Base-by-base conservation (phyloP, 2,329 filamentous ascomycete genomes). In the Pseudocercospora fijiensis region DNA sequence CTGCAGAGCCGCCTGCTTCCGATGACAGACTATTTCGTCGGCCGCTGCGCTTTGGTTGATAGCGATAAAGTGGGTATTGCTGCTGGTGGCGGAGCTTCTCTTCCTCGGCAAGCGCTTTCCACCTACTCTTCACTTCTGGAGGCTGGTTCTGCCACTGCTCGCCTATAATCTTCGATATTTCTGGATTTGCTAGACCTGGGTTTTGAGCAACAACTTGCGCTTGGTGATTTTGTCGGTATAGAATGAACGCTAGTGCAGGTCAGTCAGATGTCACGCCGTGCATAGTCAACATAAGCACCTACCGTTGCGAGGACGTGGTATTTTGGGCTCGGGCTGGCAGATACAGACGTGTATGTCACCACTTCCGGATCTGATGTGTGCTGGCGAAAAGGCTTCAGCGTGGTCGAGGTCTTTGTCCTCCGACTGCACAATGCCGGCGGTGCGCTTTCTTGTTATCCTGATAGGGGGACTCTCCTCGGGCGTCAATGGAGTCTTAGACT, bases 161-260 rank as follows among this genome's bases (percentile, higher is more conserved):
- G 58, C 94, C 94, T 70, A 98, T 96, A 71, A 98, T 96, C 79
- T 97, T 97, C 69, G 94, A 97, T 71, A 98, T 96, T 58, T 97
- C 92, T 2, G 94, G 94, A 78, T 98, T 98, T 52, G 93, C 88
- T 68, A 97, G 86, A 51, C 92, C 90, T n/a, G 93, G 94, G 73
- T 97, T 86, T 70, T 91, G 85, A 60, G 88, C 84, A 41, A 93
- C 90, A 57, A 98, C 91, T 56, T 86, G 83, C 18, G 90, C 87
- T 78, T 98, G 94, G 73, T 95, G 89, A 76, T 96, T 90, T 76
- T 98, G 93, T 43, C 95, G 92, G 81, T 96, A 99, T 71, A 99
- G 84, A 70, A 99, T 99, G 80, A 99, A 99, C 57, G 94, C 95
- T 99, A 77, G 76, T 75, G 74, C 9, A 69, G 13, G 68, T 73